Evolutionary conservation across 345 rosid species (phyloP).

Genomic region (Populus deltoides): DNA sequence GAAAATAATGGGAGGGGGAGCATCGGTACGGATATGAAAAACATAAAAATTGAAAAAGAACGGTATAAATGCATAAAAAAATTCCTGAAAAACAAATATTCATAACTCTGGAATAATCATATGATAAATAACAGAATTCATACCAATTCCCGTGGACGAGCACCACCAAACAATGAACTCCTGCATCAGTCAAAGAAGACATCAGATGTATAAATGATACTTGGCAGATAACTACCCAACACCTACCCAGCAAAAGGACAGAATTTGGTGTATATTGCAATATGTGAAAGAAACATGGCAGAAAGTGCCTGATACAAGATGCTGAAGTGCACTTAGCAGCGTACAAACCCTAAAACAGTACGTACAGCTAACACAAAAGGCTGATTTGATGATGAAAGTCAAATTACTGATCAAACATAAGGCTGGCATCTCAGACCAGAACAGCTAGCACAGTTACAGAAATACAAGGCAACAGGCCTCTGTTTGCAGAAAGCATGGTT

Average conservation of each 20-base stretch:
- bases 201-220: not conserved
- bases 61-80: not conserved
- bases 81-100: not conserved
- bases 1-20: too few species aligned
- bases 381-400: not conserved
- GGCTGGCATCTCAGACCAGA: not conserved
- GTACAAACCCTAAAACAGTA: not conserved
- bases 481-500: not conserved
- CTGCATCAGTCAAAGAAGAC: slow-evolving; percentile 12
- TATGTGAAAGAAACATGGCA: not conserved
- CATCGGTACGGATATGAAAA: not conserved
- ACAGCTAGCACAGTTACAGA: not conserved
- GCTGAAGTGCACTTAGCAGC: not conserved
- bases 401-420: not conserved
- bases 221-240: not conserved
- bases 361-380: not conserved
- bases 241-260: not conserved
- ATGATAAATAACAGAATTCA: not conserved
- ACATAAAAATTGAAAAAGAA: not conserved
- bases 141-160: slow-evolving; percentile 27
- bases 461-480: not conserved
- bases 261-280: not conserved
- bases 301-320: not conserved
- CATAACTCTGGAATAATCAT: not conserved
- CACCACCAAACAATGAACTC: slow-evolving; percentile 30